Conservation (phyloP, 768 basidiomycete genomes). For the Psilocybe cubensis region DNA sequence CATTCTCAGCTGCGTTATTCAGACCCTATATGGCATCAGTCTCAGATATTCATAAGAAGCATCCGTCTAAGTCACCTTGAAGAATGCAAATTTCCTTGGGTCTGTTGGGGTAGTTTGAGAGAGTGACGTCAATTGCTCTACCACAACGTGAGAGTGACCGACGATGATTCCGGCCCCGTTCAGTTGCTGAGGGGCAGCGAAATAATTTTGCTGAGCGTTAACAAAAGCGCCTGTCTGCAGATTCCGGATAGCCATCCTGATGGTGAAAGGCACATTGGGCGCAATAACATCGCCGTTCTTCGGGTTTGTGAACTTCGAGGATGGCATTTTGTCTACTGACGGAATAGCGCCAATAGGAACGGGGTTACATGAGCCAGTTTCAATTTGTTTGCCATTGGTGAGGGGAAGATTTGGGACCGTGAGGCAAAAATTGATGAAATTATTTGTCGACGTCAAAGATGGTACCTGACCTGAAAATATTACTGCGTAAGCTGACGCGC, state of each 20-base stretch:
- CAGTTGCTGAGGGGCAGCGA: conserved; percentile 15
- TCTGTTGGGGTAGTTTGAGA: conserved; percentile 49
- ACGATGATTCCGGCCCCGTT: conserved; percentile 6
- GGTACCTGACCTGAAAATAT: conserved; percentile 39
- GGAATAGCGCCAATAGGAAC: conserved; percentile 47
- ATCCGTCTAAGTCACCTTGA: conserved; percentile 46
- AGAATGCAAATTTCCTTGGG: conserved; percentile 58
- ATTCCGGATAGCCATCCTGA: conserved; percentile 11
- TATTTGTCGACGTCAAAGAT: conserved; percentile 50
- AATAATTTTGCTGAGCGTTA: conserved; percentile 5
- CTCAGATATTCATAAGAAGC: not conserved
- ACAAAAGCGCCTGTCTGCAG: conserved; percentile 6
- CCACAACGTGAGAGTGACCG: conserved; percentile 14
- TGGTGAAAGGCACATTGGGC: conserved; percentile 28
- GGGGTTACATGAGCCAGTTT: conserved; percentile 13
- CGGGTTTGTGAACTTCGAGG: conserved; percentile 39
- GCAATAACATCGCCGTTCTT: conserved; percentile 41
- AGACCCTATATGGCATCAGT: conserved; percentile 47
- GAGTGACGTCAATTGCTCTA: conserved; percentile 49
- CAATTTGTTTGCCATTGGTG: conserved; percentile 47
- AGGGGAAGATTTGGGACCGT: conserved; percentile 47
- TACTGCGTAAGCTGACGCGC: not conserved
- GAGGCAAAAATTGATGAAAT: conserved; percentile 53
- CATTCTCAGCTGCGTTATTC: conserved; percentile 46
- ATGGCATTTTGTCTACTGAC: conserved; percentile 42